Conservation (phyloP, 306 rosid species). For the Luffa aegyptiaca region DNA sequence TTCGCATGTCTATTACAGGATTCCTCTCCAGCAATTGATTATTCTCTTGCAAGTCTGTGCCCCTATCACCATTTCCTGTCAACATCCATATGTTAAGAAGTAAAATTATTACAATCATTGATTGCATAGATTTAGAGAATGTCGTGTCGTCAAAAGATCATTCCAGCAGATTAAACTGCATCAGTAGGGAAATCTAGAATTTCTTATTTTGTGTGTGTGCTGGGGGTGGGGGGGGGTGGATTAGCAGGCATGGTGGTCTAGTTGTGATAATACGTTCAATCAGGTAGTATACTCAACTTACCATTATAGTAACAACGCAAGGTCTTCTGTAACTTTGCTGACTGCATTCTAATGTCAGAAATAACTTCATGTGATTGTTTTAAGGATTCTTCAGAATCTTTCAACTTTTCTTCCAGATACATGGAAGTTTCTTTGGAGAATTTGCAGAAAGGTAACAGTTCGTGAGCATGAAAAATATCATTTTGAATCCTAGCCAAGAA, state of each 20-base stretch:
- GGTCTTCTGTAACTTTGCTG: constrained; percentile 36
- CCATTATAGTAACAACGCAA: constrained; percentile 32
- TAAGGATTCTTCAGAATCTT: constrained; percentile 38
- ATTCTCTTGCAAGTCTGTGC: constrained; percentile 23
- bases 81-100: neutral
- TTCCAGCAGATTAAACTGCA: neutral
- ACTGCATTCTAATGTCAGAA: constrained; percentile 58
- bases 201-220: neutral
- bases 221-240: neutral
- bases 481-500: constrained; percentile 41
- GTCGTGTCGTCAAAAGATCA: neutral
- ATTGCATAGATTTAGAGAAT: neutral
- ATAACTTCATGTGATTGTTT: constrained; percentile 52
- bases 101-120: neutral
- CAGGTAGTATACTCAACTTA: constrained; percentile 38
- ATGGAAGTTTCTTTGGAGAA: constrained; percentile 27
- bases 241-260: neutral
- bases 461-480: constrained; percentile 30
- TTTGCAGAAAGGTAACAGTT: constrained; percentile 25
- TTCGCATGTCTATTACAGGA: constrained; percentile 40
- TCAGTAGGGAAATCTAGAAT: neutral
- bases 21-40: constrained; percentile 24
- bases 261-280: neutral
- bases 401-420: constrained; percentile 38
- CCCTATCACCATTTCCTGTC: constrained; percentile 41